Evolutionary conservation across 495 filamentous ascomycete genomes (phyloP).

Genomic region (Aspergillus steynii): DNA sequence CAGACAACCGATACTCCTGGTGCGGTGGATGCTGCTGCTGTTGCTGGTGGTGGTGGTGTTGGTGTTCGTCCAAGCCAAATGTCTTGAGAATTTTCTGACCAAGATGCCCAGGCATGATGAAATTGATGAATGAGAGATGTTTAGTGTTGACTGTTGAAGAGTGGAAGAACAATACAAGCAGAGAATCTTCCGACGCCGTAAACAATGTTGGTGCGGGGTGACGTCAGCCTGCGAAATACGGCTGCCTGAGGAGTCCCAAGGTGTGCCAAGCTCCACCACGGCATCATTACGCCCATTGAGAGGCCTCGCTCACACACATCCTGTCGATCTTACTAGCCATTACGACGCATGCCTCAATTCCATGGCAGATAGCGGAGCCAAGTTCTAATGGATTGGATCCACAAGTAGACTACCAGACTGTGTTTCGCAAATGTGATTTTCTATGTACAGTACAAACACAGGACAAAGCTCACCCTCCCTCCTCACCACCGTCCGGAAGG

Average conservation of each 20-base stretch:
- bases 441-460: neutral
- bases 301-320: too few species aligned
- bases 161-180: neutral
- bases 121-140: neutral
- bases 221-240: constrained; percentile 1
- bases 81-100: constrained; percentile 41
- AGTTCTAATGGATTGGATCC: neutral
- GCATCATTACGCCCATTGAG: too few species aligned
- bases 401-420: too few species aligned
- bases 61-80: constrained; percentile 26
- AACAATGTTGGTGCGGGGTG: neutral
- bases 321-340: too few species aligned
- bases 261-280: too few species aligned
- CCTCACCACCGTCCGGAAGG: constrained; percentile 20
- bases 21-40: constrained; percentile 1
- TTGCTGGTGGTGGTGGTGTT: constrained; percentile 1
- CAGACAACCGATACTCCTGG: constrained; percentile 17
- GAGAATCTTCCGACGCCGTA: neutral
- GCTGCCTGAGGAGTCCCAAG: neutral
- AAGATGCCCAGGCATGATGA: constrained; percentile 34
- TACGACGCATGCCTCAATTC: too few species aligned
- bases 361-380: neutral
- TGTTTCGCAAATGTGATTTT: neutral
- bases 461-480: constrained; percentile 12
- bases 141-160: neutral